Base-by-base conservation (phyloP, 2,329 filamentous ascomycete species). In the Helminthosporium solani region DNA sequence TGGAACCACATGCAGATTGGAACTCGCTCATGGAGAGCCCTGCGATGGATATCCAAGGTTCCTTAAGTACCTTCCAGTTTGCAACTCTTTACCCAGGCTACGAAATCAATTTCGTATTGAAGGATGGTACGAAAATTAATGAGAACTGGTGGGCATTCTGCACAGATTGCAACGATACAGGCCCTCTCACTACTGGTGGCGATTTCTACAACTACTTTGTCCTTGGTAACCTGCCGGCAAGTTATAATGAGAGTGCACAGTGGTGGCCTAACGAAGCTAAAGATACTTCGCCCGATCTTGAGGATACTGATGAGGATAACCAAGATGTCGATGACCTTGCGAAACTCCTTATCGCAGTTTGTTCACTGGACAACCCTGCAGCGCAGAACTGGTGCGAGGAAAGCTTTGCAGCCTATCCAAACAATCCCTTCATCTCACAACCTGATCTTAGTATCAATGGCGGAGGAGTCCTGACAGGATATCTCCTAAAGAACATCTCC, bases 181-280 rank as follows among this genome's bases (percentile, higher is more conserved):
- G 56, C 1, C 67, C 70, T 1, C 50, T 75, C 1, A 65, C 60
- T 8, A 75, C 70, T 1, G 69, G 62, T 0, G 71, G 70, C 0
- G 72, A 74, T 49, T 72, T 73, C 41, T 76, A 72, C 58, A 73
- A 74, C 44, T 73, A 67, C 52, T 75, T 75, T 30, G 73, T 75
- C 1, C 53, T 70, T 0, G 59, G 58, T 1, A 31, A 58, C 1
- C 7, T 59, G 1, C 64, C 64, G 5, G 56, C 35, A n/a, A n/a
- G n/a, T n/a, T n/a, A n/a, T n/a, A n/a, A n/a, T n/a, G n/a, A n/a
- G n/a, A n/a, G n/a, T n/a, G n/a, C n/a, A n/a, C n/a, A n/a, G n/a
- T n/a, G n/a, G n/a, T n/a, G n/a, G n/a, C n/a, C n/a, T n/a, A n/a
- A n/a, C n/a, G n/a, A n/a, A n/a, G n/a, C n/a, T n/a, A n/a, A n/a